Evolutionary conservation across 225 moss, liverwort and hornwort species (phyloP).

Genomic region (Antitrichia curtipendula): DNA sequence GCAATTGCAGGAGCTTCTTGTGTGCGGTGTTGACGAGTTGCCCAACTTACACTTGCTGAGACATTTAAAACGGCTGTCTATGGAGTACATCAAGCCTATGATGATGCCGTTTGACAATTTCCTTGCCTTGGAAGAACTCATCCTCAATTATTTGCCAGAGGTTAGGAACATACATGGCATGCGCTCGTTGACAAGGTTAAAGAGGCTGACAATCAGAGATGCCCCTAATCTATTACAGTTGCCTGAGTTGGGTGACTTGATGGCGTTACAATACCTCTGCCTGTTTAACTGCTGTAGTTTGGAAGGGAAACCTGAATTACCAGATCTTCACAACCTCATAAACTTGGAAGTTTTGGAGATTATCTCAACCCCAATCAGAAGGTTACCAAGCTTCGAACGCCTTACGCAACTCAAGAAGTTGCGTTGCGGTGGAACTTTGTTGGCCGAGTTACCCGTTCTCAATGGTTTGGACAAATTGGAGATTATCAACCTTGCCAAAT

Average conservation of each 20-base stretch:
- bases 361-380: not conserved
- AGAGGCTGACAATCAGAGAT: not conserved
- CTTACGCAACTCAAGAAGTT: not conserved
- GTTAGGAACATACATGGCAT: not conserved
- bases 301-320: not conserved
- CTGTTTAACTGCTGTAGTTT: fast-evolving
- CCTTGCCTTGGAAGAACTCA: not conserved
- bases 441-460: not conserved
- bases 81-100: fast-evolving
- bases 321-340: not conserved
- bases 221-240: not conserved
- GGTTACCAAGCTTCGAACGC: not conserved
- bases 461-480: not conserved
- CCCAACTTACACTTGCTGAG: not conserved
- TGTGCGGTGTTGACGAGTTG: fast-evolving
- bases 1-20: not conserved
- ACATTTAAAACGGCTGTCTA: not conserved
- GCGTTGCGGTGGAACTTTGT: not conserved
- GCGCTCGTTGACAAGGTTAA: not conserved
- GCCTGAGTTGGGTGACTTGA: not conserved
- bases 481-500: fast-evolving
- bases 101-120: not conserved
- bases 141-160: not conserved
- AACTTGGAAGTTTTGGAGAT: not conserved
- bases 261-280: not conserved